A percentile compares a stretch with the other conserved stretches of the same genome.
These are phyloP conservation scores for Penicillium sp. DNA, from an alignment of 2,329 filamentous ascomycete species.

Conservation along the genomic window DNA sequence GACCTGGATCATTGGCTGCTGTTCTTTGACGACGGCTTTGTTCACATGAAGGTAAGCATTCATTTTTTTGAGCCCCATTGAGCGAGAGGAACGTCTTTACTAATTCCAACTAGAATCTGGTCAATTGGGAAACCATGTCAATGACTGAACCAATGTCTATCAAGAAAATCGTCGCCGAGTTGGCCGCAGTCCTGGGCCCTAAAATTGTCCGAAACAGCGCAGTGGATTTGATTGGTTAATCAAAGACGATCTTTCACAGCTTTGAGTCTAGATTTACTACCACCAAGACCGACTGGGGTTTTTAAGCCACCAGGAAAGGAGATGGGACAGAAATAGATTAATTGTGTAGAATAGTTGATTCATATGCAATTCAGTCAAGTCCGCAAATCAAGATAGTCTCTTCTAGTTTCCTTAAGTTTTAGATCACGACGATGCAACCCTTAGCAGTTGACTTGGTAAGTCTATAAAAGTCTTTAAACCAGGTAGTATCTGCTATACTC, in stretches of 20 bases:
- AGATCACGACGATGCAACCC: no score
- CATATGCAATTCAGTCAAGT: background rate
- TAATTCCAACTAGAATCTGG: conserved; percentile 40
- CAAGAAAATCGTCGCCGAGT: conserved; percentile 49
- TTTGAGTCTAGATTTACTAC: background rate
- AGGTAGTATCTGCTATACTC: background rate
- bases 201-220: conserved; percentile 44
- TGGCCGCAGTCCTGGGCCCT: conserved; percentile 48
- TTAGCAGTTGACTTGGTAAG: background rate
- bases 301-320: no score
- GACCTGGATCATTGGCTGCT: conserved; percentile 48
- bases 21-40: conserved; percentile 41
- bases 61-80: background rate
- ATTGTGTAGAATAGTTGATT: background rate
- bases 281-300: background rate
- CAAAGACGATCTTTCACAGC: background rate
- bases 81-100: background rate
- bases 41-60: conserved; percentile 44
- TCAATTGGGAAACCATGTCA: conserved; percentile 48
- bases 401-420: background rate
- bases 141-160: conserved; percentile 46
- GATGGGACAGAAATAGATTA: background rate
- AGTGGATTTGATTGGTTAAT: conserved; percentile 41
- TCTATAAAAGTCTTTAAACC: no score
- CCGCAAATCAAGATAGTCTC: background rate